These are phyloP conservation scores for Magnusiomyces suaveolens DNA, from an alignment of 1,139 yeast genomes.

Conservation along the genomic window DNA sequence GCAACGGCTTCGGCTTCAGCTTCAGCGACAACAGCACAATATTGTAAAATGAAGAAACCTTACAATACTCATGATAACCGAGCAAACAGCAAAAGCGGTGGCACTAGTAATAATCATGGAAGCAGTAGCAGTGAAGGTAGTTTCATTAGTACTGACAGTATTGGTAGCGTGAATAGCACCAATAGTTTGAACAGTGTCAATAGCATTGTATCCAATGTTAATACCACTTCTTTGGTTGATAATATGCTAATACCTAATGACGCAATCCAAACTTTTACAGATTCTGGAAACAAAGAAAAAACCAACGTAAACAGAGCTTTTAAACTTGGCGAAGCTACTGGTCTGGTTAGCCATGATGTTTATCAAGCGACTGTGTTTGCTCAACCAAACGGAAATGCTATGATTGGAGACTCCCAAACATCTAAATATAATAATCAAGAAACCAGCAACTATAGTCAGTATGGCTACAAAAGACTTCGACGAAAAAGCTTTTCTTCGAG, in stretches of 20 bases:
- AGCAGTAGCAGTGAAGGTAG: background rate
- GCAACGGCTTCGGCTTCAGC: too few species aligned
- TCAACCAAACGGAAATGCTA: too few species aligned
- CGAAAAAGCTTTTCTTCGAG: conserved; percentile 2
- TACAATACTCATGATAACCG: background rate
- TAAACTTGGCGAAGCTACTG: too few species aligned
- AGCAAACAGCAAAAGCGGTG: background rate
- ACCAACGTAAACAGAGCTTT: too few species aligned
- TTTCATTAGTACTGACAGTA: background rate
- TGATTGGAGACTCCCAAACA: too few species aligned
- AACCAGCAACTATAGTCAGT: background rate
- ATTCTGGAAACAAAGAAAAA: too few species aligned
- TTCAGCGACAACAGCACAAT: too few species aligned
- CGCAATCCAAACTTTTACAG: too few species aligned
- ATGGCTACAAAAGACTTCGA: background rate
- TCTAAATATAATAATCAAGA: background rate
- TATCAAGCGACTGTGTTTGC: too few species aligned
- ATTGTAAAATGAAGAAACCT: background rate
- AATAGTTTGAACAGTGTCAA: too few species aligned
- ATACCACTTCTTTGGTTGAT: background rate
- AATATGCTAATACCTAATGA: too few species aligned
- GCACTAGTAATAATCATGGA: background rate
- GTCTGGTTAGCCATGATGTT: too few species aligned
- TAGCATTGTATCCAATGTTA: background rate
- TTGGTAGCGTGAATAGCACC: background rate